Conservation (phyloP, 441 rosid genomes). For the Gossypium schwendimanii region DNA sequence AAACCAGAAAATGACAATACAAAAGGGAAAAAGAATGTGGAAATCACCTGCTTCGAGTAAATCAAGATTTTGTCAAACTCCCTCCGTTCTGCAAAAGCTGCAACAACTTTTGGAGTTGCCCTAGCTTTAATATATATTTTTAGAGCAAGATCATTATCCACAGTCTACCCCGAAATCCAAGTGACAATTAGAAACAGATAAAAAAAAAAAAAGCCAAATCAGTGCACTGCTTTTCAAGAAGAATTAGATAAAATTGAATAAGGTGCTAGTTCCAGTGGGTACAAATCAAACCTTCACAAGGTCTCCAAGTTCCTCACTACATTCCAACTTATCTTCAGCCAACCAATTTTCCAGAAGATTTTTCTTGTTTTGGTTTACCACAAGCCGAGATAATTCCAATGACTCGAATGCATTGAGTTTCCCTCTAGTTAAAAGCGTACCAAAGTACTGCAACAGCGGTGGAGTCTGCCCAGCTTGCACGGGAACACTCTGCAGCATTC, state of each 20-base stretch:
- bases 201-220: not conserved
- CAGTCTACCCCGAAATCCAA: slow-evolving; percentile 58
- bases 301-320: slow-evolving; percentile 99
- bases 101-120: slow-evolving; percentile 99
- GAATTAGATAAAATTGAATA: not conserved
- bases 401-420: slow-evolving; percentile 97
- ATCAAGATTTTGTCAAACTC: slow-evolving; percentile 97
- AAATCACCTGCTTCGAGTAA: slow-evolving; percentile 91
- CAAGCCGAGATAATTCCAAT: slow-evolving; percentile 94
- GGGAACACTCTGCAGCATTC: slow-evolving; percentile 83
- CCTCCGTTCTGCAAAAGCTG: slow-evolving; percentile 99
- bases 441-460: slow-evolving; percentile 95
- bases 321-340: slow-evolving; percentile 98
- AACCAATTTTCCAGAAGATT: slow-evolving; percentile 95
- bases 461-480: slow-evolving; percentile 99
- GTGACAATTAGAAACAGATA: not conserved
- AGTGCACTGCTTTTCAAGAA: not conserved
- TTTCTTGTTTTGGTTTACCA: slow-evolving; percentile 97
- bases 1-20: slow-evolving; percentile 3
- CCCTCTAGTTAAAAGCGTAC: slow-evolving; percentile 94
- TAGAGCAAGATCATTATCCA: slow-evolving; percentile 96
- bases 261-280: not conserved
- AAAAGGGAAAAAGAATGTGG: not conserved
- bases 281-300: slow-evolving; percentile 75
- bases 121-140: slow-evolving; percentile 97